phyloP scores from a whole-genome alignment of 805 yeast species.

The Kregervanrija delftensis region DNA sequence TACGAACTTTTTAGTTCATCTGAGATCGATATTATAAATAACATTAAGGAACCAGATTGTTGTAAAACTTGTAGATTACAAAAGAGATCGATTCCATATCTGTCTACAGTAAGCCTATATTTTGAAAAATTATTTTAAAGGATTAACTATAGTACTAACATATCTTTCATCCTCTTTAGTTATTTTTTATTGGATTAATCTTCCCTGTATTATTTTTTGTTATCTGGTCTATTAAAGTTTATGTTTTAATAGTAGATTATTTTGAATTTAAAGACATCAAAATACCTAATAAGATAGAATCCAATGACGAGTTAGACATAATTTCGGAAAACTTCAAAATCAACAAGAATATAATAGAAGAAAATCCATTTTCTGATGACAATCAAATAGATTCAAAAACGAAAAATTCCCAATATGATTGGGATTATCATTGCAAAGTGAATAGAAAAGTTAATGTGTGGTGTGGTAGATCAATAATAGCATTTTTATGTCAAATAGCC shows the following conservation, averaged over 20 bases:
- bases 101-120: constrained; percentile 4
- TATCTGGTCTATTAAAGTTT: constrained; percentile 4
- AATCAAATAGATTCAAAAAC: neutral
- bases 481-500: constrained; percentile 11
- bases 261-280: neutral
- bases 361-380: constrained; percentile 2
- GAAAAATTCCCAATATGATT: constrained; percentile 1
- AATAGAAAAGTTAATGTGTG: constrained; percentile 10
- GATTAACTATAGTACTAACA: too few species aligned
- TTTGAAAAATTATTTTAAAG: neutral
- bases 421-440: constrained; percentile 11
- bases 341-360: too few species aligned
- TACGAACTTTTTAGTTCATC: too few species aligned
- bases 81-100: constrained; percentile 2
- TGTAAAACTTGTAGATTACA: constrained; percentile 8
- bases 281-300: neutral
- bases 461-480: constrained; percentile 12
- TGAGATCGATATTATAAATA: too few species aligned
- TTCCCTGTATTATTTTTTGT: constrained; percentile 5
- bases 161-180: neutral
- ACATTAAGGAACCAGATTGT: too few species aligned
- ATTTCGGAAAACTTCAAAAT: neutral
- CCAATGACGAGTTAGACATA: neutral
- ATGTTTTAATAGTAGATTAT: neutral
- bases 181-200: constrained; percentile 7